These are phyloP conservation scores for Chrysoporthe cubensis DNA, from an alignment of 2,329 filamentous ascomycete genomes.

Conservation along the genomic window DNA sequence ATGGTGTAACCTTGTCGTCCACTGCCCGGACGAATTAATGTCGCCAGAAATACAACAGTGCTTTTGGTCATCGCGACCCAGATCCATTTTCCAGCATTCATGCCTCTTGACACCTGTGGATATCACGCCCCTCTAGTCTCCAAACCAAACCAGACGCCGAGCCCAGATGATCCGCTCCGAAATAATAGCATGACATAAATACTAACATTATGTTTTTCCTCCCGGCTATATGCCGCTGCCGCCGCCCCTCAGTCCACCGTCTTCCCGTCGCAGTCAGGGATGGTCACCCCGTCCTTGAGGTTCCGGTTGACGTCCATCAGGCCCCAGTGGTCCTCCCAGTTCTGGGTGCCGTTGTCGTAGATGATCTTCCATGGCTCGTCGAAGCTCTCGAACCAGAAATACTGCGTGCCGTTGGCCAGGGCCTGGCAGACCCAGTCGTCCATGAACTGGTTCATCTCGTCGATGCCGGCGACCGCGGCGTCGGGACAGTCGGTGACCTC, in stretches of 20 bases:
- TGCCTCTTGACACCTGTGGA: too few relatives aligned
- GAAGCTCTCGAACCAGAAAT: constrained; percentile 97
- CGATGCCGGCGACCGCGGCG: constrained; percentile 77
- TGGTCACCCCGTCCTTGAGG: constrained; percentile 80
- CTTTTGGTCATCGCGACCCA: too few relatives aligned
- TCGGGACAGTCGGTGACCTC: constrained; percentile 58
- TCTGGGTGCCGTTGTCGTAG: constrained; percentile 69
- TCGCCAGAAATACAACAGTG: too few relatives aligned
- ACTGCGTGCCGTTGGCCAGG: constrained; percentile 81
- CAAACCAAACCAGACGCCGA: too few relatives aligned
- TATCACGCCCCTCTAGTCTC: too few relatives aligned
- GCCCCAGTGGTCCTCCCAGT: constrained; percentile 97
- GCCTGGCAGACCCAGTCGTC: constrained; percentile 81
- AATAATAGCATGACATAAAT: too few relatives aligned
- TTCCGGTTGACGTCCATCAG: constrained; percentile 84
- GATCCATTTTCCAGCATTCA: too few relatives aligned
- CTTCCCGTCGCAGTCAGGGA: constrained; percentile 84
- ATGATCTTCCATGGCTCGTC: constrained; percentile 92
- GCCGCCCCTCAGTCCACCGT: constrained; percentile 47
- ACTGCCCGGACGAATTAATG: too few relatives aligned
- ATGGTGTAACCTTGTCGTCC: too few relatives aligned
- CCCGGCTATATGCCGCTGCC: too few relatives aligned
- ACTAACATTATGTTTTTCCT: too few relatives aligned
- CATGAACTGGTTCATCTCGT: constrained; percentile 86
- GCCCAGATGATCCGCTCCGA: too few relatives aligned